Evolutionary conservation across 176 grass and related monocot genomes (phyloP), one percentile per base, ranked within the genome.

Genomic region (Bothriochloa decipiens): DNA sequence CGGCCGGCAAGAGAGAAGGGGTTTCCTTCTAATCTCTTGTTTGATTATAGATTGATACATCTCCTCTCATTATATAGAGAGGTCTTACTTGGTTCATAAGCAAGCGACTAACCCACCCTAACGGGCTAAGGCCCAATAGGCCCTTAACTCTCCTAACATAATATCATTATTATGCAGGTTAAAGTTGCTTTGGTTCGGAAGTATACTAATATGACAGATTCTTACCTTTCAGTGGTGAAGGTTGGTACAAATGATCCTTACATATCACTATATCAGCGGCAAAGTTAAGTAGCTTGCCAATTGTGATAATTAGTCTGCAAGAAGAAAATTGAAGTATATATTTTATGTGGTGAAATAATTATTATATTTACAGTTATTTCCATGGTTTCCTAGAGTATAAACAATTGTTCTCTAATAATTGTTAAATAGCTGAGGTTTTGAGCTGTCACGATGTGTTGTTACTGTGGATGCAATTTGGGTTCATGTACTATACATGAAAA

Each of bases 141-240:
- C n/a, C n/a, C n/a, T n/a, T n/a, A n/a, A n/a, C n/a, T n/a, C n/a
- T n/a, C n/a, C n/a, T n/a, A n/a, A n/a, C n/a, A n/a, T n/a, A n/a
- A 57, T 71, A 55, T 76, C 27, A 42, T 73, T 63, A 16, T 67
- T 66, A 72, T 90, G 84, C 91, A 98, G 96, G 93, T 98, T 91
- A 98, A 93, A 89, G 92, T 98, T 89, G 96, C 96, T 83, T 85
- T 98, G 89, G 96, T 98, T 82, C 93, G 96, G 77, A 98, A 98
- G 83, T 98, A 98, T 85, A 98, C 91, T 75, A 81, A 90, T 73
- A 68, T 98, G 88, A 90, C 93, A 71, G 96, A 98, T 86, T 95
- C 96, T 40, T 98, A 98, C 78, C 84, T 98, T 63, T 98, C 96
- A 23, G 96, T 98, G 75, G 90, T 95, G 53, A 98, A 98, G 93